phyloP scores from a whole-genome alignment of 192 early-diverging fungal genomes.

The Backusella parvicylindrica region DNA sequence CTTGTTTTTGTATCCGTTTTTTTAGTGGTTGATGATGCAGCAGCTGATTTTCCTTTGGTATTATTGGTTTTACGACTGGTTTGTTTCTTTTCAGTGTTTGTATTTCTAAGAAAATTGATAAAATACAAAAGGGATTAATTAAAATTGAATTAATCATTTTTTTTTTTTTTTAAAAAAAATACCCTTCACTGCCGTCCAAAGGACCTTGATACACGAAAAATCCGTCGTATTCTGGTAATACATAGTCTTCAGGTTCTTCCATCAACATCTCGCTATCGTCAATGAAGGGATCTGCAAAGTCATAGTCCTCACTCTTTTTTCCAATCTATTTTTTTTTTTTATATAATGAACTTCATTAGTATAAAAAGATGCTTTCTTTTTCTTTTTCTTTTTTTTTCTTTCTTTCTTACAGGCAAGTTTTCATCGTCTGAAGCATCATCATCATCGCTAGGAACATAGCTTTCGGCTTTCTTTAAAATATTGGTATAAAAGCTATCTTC shows the following conservation, averaged over 20 bases:
- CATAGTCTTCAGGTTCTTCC: conserved; percentile 22
- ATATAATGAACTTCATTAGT: not conserved
- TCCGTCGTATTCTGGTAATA: conserved; percentile 35
- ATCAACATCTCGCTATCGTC: conserved; percentile 57
- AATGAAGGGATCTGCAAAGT: conserved; percentile 55
- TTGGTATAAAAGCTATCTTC: not conserved
- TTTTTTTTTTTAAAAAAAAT: conserved; percentile 18
- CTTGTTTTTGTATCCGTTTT: not conserved
- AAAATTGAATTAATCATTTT: not conserved
- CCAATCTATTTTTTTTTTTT: too few species aligned
- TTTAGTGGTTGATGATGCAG: not conserved
- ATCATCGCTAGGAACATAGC: not conserved
- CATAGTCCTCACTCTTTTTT: conserved; percentile 39
- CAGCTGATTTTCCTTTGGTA: not conserved
- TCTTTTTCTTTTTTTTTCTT: not conserved
- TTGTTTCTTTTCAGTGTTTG: not conserved
- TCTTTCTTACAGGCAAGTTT: not conserved
- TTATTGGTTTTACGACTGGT: not conserved
- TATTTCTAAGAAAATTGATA: not conserved
- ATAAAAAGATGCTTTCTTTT: not conserved
- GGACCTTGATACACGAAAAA: conserved; percentile 52
- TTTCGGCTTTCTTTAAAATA: not conserved
- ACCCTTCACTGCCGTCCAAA: conserved; percentile 28
- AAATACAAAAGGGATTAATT: too few species aligned
- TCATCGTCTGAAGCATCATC: conserved; percentile 12